These are phyloP conservation scores for Myxozyma neotropica DNA, from an alignment of 805 yeast genomes.

Conservation along the genomic window DNA sequence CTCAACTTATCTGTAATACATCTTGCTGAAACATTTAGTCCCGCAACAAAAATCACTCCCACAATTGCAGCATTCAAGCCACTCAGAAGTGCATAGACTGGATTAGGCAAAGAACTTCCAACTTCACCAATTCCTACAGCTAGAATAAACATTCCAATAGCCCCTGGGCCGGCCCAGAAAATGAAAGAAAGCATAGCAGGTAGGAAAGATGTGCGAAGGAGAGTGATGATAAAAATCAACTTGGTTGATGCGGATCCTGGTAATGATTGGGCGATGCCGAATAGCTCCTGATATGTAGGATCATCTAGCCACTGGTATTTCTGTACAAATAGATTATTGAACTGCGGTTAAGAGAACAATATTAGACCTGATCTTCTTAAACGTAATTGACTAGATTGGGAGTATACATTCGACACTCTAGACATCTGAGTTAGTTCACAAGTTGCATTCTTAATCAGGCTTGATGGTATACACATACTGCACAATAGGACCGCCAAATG, in stretches of 20 bases:
- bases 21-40: constrained; percentile 20
- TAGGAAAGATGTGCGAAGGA: constrained; percentile 24
- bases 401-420: constrained; percentile 8
- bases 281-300: constrained; percentile 26
- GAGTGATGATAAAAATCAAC: constrained; percentile 26
- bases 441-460: not conserved
- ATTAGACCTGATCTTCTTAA: too few species aligned
- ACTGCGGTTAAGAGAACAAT: constrained; percentile 6
- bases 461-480: constrained; percentile 15
- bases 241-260: constrained; percentile 34
- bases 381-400: not conserved
- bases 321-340: constrained; percentile 25
- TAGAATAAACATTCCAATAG: constrained; percentile 26
- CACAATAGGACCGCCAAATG: constrained; percentile 30
- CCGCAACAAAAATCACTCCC: constrained; percentile 32
- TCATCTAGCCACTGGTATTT: constrained; percentile 29
- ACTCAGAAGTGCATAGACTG: constrained; percentile 27
- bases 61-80: constrained; percentile 31
- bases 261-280: constrained; percentile 27
- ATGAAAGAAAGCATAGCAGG: constrained; percentile 29
- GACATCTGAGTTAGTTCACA: not conserved
- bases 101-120: constrained; percentile 22
- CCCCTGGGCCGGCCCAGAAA: constrained; percentile 32
- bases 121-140: constrained; percentile 32
- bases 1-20: constrained; percentile 30